Evolutionary conservation across 352 stramenopile species (phyloP), one percentile per base, ranked within the genome.

Genomic region (Pythium aphanidermatum): DNA sequence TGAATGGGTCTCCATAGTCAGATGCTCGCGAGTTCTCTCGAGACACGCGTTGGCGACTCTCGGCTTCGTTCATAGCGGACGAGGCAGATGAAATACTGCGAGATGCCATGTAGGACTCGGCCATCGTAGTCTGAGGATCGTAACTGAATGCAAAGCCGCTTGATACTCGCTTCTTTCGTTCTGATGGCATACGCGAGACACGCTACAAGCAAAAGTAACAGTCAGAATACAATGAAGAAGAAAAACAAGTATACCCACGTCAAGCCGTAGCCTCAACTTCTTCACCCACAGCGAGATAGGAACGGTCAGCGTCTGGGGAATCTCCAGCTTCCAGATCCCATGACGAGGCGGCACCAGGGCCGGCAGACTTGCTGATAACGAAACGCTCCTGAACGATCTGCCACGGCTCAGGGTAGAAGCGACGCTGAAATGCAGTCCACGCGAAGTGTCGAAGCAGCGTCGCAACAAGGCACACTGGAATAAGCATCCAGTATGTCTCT

Each of bases 121-220:
- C 80, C 56, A 81, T 58, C 33, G 80, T 80, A 19, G 80, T 90
- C 40, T 85, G 71, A 5, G 77, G 73, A 46, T 92, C 80, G 52
- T 86, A 85, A 41, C 80, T 92, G 59, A 85, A 92, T 16, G 80
- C 80, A 50, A 86, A 92, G 19, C 80, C 80, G 35, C 80, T 83
- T 31, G 79, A 91, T 38, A 70, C 68, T 20, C 75, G 74, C 50
- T 80, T 58, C 67, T 81, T 58, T 27, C 59, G 41, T 43, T 74
- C 57, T 6, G 45, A 32, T 1, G 23, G 39, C 45, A 55, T 47
- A 10, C 40, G 32, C 6, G 50, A 46, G 7, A 52, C 35, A 24
- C 41, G 41, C 50, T 58, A 26, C n/a, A 47, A 32, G 23, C 11
- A 45, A 28, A 12, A 32, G 17, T n/a, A n/a, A n/a, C n/a, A n/a